Evolutionary conservation across 306 rosid species (phyloP).

Genomic region (Cicer judaicum): DNA sequence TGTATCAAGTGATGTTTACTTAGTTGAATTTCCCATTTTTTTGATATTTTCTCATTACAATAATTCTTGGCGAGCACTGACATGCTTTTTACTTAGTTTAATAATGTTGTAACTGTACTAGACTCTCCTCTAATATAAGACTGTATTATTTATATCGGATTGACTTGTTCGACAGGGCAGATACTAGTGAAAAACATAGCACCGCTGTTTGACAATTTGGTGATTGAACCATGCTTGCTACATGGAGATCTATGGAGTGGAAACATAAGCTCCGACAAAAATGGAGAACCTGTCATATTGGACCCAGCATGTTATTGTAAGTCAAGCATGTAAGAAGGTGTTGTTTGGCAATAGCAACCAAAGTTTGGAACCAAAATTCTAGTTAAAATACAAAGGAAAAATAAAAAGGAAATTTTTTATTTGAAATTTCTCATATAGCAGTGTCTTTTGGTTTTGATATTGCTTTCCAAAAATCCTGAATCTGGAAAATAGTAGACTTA

Average conservation of each 20-base stretch:
- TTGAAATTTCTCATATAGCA: background rate
- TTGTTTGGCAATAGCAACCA: slow-evolving; percentile 1
- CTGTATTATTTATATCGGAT: background rate
- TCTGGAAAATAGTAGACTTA: too few relatives aligned
- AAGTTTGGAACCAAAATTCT: slow-evolving; percentile 13
- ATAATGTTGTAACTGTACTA: background rate
- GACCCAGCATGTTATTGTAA: slow-evolving; percentile 98
- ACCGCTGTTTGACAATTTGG: slow-evolving; percentile 66
- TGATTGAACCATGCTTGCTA: slow-evolving; percentile 83
- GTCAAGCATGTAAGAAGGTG: slow-evolving; percentile 43
- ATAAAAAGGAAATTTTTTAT: background rate
- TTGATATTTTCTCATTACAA: slow-evolving; percentile 1
- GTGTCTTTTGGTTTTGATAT: background rate
- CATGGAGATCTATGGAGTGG: slow-evolving; percentile 99
- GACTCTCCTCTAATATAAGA: background rate
- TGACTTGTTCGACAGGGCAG: slow-evolving; percentile 60
- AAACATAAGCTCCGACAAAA: slow-evolving; percentile 80
- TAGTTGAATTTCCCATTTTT: slow-evolving; percentile 1
- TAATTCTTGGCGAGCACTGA: background rate
- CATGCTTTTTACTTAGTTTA: slow-evolving; percentile 20
- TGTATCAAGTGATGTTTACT: too few relatives aligned
- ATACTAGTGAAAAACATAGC: slow-evolving; percentile 77
- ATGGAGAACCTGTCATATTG: slow-evolving; percentile 88
- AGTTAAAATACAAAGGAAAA: slow-evolving; percentile 28
- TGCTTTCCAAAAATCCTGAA: too few relatives aligned